Base-by-base conservation (phyloP, 371 early-diverging fungal species). In the Mortierella sp. region DNA sequence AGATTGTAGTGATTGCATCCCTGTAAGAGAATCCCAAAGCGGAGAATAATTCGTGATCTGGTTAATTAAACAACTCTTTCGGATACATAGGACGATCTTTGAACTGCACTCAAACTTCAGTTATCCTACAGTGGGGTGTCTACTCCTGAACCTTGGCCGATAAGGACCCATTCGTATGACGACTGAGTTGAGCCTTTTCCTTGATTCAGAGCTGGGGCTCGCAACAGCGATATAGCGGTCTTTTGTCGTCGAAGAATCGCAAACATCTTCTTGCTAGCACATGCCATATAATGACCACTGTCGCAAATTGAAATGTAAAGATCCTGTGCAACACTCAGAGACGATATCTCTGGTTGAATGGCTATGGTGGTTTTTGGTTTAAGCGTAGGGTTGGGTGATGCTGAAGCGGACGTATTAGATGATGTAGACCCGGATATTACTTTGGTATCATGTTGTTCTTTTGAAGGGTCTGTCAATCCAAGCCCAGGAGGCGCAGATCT, bases 141-240 rank as follows among this genome's bases (percentile, higher is more conserved):
- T 58, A 88, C 83, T 22, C 88, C 88, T 4, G 88, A 87, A 19
- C 88, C 89, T 80, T 91, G 89, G 7, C 91, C 89, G 9, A 87
- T 64, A 2, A 82, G 62, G 32, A 76, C 70, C 82, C 82, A 82
- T 45, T 76, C 76, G n/a, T 65, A 58, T 1, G 16, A 22, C 9
- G 13, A 40, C 7, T 22, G 22, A 40, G 64, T 59, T 13, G 65
- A 74, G 8, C 63, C 28, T 22, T 41, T 53, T 15, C 45, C 63
- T 21, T 33, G 45, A 19, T 15, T 11, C 38, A 13, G 16, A 8
- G 52, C 28, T 15, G 24, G n/a, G 1, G 21, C 28, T 24, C 63
- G 66, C 21, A 64, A 47, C 19, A 36, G 65, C 4, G 60, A 38
- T 22, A 36, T 61, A 15, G 70, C 24, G 4, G 16, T 55, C 16